Evolutionary conservation across 2,329 filamentous ascomycete genomes (phyloP).

Genomic region (Apiospora rasikravindrae): DNA sequence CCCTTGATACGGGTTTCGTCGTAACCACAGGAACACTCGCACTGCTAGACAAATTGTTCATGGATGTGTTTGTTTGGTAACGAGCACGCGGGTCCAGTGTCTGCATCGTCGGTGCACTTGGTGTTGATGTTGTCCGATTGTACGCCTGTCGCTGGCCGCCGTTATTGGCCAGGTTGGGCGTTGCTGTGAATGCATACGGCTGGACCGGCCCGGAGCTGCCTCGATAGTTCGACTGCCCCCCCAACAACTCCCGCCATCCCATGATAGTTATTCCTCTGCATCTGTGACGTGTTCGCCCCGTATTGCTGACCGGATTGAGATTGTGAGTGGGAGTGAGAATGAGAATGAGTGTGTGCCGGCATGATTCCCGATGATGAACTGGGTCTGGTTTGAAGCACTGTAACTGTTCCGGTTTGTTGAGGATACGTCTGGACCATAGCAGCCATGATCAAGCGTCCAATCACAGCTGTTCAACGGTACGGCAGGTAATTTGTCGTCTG

Average conservation of each 20-base stretch:
- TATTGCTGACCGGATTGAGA: conserved; percentile 50
- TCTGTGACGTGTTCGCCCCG: conserved; percentile 47
- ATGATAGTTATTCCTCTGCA: conserved; percentile 57
- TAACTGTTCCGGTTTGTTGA: conserved; percentile 74
- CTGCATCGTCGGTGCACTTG: conserved; percentile 48
- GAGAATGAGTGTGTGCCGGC: conserved; percentile 52
- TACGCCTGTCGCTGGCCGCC: conserved; percentile 57
- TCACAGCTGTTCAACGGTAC: neutral
- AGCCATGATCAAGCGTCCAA: conserved; percentile 66
- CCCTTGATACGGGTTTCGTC: conserved; percentile 51
- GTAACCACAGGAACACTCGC: conserved; percentile 25
- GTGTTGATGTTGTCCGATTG: conserved; percentile 53
- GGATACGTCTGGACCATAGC: conserved; percentile 83
- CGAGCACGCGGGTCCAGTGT: conserved; percentile 45
- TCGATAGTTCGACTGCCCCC: conserved; percentile 56
- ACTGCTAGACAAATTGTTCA: conserved; percentile 31
- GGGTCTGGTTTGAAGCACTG: conserved; percentile 77
- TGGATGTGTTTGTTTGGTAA: conserved; percentile 38
- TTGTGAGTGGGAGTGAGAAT: conserved; percentile 37
- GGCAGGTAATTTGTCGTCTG: conserved; percentile 5
- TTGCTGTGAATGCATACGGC: conserved; percentile 77
- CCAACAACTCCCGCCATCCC: conserved; percentile 47
- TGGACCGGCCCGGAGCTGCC: conserved; percentile 66
- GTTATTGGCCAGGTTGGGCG: conserved; percentile 66
- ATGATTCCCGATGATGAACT: conserved; percentile 68